Base-by-base conservation (phyloP, 202 grass and related monocot species). In the Carex arenaria region DNA sequence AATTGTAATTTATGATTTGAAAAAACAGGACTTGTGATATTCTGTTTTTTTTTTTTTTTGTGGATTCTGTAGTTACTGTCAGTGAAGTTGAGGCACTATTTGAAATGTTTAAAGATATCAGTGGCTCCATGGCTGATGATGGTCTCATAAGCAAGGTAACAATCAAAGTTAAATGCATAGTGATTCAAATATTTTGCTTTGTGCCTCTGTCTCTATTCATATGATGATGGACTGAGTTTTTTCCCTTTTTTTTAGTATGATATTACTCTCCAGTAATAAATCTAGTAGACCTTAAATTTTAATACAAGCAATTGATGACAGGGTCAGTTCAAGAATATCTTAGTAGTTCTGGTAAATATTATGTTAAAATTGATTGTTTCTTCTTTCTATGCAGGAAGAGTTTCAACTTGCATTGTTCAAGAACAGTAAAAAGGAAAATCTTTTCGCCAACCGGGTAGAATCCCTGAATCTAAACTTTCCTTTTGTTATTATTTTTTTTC, bases 81-180 rank as follows among this genome's bases (percentile, higher is more conserved):
- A 98, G 96, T 79, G 96, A 98, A 82, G 96, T 98, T 32, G 96
- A 98, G 30, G 96, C 96, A 43, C 82, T 98, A 19, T 98, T 98
- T 75, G 96, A 98, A 80, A 80, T 98, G 83, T 98, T 95, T 90
- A 98, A 98, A 88, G 93, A 91, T 87, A 98, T 98, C 62, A 98
- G 96, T 40, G 82, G 91, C 83, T 93, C 96, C 0, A 87, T 95
- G 28, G 93, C 94, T 20, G 91, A 98, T 66, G 96, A 98, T 72
- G 96, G 96, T 59, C 72, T 98, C 53, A 98, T 98, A 86, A 98
- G 91, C 78, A 98, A 98, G 96, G 96, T 98, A 79, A 79, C 0
- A 18, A 81, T 43, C 71, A n/a, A 19, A 23, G 19, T 61, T 15
- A n/a, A 64, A 45, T 80, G 55, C 59, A 30, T 65, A 26, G n/a